phyloP scores from a whole-genome alignment of 2,329 filamentous ascomycete species.

The Penicillium sp. region DNA sequence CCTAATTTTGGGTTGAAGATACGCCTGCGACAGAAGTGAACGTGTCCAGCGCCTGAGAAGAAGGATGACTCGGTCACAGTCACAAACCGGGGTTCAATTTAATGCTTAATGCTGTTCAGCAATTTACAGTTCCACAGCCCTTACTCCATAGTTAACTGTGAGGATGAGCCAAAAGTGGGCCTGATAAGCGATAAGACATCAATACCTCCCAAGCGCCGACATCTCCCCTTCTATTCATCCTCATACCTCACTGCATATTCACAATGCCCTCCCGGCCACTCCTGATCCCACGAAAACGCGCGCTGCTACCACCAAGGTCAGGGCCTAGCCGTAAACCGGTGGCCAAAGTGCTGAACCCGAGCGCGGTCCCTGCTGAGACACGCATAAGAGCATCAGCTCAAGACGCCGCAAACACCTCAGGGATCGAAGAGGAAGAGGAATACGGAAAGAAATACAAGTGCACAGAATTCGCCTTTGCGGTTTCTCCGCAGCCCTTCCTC shows the following conservation, averaged over 20 bases:
- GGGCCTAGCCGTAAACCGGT: neutral
- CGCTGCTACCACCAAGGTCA: conserved; percentile 17
- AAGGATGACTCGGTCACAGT: neutral
- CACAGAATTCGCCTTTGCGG: conserved; percentile 35
- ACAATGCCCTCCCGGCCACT: conserved; percentile 14
- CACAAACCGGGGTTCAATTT: neutral
- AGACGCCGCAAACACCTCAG: neutral
- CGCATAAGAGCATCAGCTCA: conserved; percentile 11
- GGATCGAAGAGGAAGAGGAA: neutral
- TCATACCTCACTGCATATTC: neutral
- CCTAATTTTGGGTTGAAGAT: conserved; percentile 25
- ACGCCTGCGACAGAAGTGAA: conserved; percentile 31
- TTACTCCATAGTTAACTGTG: neutral
- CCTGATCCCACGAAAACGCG: conserved; percentile 29
- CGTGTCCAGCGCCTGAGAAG: neutral
- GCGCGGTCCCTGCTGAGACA: conserved; percentile 20
- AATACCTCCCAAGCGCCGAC: neutral
- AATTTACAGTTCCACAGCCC: neutral
- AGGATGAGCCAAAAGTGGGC: neutral
- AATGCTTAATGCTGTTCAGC: neutral
- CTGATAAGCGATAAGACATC: neutral
- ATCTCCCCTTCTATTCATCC: neutral
- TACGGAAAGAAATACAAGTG: conserved; percentile 1
- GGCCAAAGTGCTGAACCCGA: conserved; percentile 23
- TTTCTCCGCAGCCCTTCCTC: conserved; percentile 39